These are phyloP conservation scores for Exophiala aquamarina DNA, from an alignment of 2,329 filamentous ascomycete species.

Conservation along the genomic window DNA sequence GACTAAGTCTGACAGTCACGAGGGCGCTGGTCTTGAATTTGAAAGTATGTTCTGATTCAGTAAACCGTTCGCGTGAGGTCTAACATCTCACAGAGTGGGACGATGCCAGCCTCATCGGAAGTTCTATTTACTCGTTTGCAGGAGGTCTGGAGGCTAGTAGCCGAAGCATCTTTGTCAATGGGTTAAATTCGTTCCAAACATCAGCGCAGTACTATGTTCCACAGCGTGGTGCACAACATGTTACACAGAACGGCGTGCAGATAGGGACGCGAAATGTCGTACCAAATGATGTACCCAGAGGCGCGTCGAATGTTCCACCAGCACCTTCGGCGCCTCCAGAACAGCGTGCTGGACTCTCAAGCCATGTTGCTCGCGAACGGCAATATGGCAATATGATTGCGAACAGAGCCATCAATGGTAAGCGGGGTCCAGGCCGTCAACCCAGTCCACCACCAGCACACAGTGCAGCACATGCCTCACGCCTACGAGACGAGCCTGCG, in stretches of 20 bases:
- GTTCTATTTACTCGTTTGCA: constrained; percentile 18
- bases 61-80: background rate
- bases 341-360: background rate
- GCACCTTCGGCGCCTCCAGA: background rate
- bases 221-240: no score
- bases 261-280: no score
- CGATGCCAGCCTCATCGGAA: constrained; percentile 18
- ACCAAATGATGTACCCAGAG: no score
- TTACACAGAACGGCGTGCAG: no score
- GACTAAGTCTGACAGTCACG: constrained; percentile 17
- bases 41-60: constrained; percentile 15
- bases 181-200: no score
- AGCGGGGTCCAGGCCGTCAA: background rate
- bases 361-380: background rate
- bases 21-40: constrained; percentile 21
- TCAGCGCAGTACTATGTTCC: no score
- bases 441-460: background rate
- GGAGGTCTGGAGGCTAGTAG: constrained; percentile 12
- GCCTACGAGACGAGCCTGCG: background rate
- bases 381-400: background rate
- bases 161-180: constrained; percentile 6
- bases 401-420: background rate
- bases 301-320: background rate
- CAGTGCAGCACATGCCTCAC: background rate
- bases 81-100: constrained; percentile 21